Base-by-base conservation (phyloP, 1,284 basidiomycete species). In the Trametes versicolor region DNA sequence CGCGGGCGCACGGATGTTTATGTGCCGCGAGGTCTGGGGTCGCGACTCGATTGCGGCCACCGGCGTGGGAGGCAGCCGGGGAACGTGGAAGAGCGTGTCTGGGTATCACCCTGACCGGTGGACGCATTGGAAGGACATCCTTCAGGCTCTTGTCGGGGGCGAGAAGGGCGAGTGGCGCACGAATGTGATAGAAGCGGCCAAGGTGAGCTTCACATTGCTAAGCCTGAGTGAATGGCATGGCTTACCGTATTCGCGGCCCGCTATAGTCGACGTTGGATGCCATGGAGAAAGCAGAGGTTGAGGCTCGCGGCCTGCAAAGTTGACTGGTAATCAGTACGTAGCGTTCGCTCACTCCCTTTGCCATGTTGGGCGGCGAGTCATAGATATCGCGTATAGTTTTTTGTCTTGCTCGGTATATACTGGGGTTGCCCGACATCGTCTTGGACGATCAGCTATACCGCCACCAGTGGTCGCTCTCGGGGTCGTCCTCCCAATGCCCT, bases 51-150 rank as follows among this genome's bases (percentile, higher is more conserved):
- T 6, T 4, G 39, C 29, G n/a, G 36, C 8, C n/a, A 45, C 49
- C 45, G 50, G 55, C 21, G 48, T 27, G 36, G 56, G 62, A 7
- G 17, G 21, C 3, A 57, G 62, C 4, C 37, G 56, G 39, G 52
- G 34, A 8, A 53, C 49, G 34, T 63, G 56, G 55, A 32, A 39
- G n/a, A 54, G 60, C 37, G 54, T 62, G 36, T 49, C 52, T 27
- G 56, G 56, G 19, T 63, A 63, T 34, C 55, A 58, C 34, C 47
- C 55, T 0, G 62, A 58, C 2, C 48, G 62, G 39, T 63, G 62
- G 62, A 27, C 25, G 43, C 43, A 58, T 13, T 63, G 62, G 62
- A 63, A 63, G 49, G 29, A 32, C 19, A 37, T 63, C n/a, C 43
- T 58, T 21, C 4, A 39, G 50, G 62, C 51, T 29, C 23, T 58